These are phyloP conservation scores for Geopyxis carbonaria DNA, from an alignment of 495 filamentous ascomycete species.

Conservation along the genomic window DNA sequence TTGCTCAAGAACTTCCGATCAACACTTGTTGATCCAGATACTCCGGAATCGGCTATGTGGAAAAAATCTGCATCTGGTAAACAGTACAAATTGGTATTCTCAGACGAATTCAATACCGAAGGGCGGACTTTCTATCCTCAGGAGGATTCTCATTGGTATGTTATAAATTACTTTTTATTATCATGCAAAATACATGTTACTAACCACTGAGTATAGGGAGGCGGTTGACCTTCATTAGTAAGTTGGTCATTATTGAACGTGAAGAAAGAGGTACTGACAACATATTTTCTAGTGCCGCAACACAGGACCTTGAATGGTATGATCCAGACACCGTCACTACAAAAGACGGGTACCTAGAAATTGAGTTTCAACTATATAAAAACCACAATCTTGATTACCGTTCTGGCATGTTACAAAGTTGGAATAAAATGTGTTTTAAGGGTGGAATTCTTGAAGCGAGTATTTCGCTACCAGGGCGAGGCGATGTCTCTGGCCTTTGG, in stretches of 20 bases:
- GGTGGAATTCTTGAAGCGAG: conserved; percentile 63
- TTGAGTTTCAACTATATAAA: conserved; percentile 48
- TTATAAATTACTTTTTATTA: conserved; percentile 2
- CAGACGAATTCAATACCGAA: conserved; percentile 58
- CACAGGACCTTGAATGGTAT: conserved; percentile 67
- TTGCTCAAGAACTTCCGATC: conserved; percentile 45
- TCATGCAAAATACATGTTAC: conserved; percentile 4
- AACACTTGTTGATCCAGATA: conserved; percentile 55
- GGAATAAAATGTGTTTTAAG: conserved; percentile 67
- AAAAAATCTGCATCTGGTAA: conserved; percentile 43
- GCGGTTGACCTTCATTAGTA: conserved; percentile 60
- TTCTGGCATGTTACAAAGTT: conserved; percentile 69
- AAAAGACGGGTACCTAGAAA: conserved; percentile 45
- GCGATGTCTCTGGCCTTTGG: conserved; percentile 57
- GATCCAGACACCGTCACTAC: conserved; percentile 62
- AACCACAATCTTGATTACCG: conserved; percentile 55
- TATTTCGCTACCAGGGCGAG: conserved; percentile 54
- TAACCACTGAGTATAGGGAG: conserved; percentile 26
- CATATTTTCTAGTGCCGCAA: conserved; percentile 36
- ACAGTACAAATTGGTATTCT: conserved; percentile 52
- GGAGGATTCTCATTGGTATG: conserved; percentile 50
- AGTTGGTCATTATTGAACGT: conserved; percentile 6
- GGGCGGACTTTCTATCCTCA: conserved; percentile 57
- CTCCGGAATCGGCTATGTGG: conserved; percentile 40
- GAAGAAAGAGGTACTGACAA: conserved; percentile 3